Evolutionary conservation across 441 rosid genomes (phyloP).

Genomic region (Adansonia grandidieri): DNA sequence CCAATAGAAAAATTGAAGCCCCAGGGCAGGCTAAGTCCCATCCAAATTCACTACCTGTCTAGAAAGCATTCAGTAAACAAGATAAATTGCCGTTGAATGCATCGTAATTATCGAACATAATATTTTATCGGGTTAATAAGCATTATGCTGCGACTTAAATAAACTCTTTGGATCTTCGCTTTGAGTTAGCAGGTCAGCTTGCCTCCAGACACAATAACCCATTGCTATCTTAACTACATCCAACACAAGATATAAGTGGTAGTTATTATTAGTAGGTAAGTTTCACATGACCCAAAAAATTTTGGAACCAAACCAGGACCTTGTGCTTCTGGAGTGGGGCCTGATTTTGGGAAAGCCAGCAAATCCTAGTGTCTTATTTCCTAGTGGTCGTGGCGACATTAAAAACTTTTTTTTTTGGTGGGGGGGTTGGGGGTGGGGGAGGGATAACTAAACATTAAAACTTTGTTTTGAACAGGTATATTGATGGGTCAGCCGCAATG

Average conservation of each 20-base stretch:
- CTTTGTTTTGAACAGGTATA: conserved; percentile 36
- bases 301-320: conserved; percentile 20
- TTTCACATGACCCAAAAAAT: conserved; percentile 34
- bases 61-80: too few relatives aligned
- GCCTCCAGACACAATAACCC: conserved; percentile 1
- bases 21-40: neutral
- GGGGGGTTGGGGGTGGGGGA: too few relatives aligned
- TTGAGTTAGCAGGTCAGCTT: neutral
- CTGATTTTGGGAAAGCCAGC: neutral
- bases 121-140: neutral
- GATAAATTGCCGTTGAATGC: too few relatives aligned
- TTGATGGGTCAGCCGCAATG: conserved; percentile 42
- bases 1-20: neutral
- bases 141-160: neutral
- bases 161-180: neutral
- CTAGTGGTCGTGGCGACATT: neutral
- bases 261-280: conserved; percentile 51
- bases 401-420: neutral
- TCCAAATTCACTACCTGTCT: neutral
- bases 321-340: conserved; percentile 19
- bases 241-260: conserved; percentile 40
- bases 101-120: neutral
- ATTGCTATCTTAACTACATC: conserved; percentile 29
- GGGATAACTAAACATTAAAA: neutral
- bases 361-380: neutral